Conservation (phyloP, 306 rosid species). For the Hylodesmum podocarpum region DNA sequence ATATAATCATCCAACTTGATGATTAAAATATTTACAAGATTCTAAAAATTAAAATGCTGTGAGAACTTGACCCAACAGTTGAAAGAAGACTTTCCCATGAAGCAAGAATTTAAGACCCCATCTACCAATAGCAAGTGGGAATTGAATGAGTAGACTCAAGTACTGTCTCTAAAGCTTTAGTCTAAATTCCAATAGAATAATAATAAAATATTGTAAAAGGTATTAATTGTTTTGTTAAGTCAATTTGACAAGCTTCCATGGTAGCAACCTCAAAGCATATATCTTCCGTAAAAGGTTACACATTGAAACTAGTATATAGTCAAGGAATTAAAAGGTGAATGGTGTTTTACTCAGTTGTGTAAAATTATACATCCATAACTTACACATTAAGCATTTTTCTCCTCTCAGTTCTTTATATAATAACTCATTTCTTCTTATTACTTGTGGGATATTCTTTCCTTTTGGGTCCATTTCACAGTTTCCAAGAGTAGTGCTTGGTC, state of each 20-base stretch:
- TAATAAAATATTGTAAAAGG: background rate
- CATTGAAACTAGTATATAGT: no score
- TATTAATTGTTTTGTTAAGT: background rate
- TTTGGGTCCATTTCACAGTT: background rate
- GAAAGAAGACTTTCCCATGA: background rate
- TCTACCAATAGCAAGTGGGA: background rate
- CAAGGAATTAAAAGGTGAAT: no score
- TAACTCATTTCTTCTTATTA: no score
- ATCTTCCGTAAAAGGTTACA: no score
- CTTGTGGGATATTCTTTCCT: background rate
- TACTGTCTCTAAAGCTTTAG: constrained; percentile 1
- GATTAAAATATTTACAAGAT: background rate
- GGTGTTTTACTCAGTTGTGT: no score
- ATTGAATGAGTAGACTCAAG: background rate
- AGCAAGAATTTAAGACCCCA: background rate
- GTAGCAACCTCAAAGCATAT: background rate
- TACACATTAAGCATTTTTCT: no score
- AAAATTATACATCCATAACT: no score
- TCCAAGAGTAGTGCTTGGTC: background rate
- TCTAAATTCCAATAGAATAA: background rate
- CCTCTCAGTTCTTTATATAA: no score
- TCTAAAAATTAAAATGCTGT: background rate
- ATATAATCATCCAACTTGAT: background rate
- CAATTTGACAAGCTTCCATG: background rate
- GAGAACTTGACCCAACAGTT: background rate